Percentiles rank a stretch among this genome's conserved stretches.
These are phyloP conservation scores for Plasmodium gonderi DNA, from an alignment of 169 alveolate genomes.

Conservation along the genomic window DNA sequence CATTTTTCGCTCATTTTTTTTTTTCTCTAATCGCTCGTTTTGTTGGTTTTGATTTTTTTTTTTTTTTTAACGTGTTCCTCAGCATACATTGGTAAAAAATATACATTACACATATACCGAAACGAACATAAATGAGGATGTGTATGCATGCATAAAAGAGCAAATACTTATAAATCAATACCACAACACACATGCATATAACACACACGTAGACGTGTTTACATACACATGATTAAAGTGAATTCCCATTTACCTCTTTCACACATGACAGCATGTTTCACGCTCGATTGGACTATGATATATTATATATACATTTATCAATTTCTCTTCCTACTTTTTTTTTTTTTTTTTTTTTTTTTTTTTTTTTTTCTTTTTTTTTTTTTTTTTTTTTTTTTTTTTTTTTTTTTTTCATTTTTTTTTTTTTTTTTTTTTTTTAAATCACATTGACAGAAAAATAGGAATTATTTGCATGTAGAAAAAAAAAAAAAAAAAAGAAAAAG, in stretches of 20 bases:
- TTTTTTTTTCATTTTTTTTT: neutral
- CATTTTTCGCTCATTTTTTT: neutral
- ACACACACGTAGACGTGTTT: neutral
- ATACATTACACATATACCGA: neutral
- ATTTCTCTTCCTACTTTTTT: neutral
- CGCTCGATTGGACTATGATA: neutral
- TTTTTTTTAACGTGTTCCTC: no score
- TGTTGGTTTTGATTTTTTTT: no score
- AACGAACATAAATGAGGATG: neutral
- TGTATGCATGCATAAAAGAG: slow-evolving; percentile 6
- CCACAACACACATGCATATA: neutral
- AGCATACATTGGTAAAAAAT: neutral
- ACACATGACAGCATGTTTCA: neutral
- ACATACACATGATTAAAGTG: neutral
- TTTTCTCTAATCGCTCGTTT: neutral
- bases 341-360: neutral
- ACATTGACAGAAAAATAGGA: neutral
- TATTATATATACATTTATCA: neutral
- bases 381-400: neutral
- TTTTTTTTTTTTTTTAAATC: neutral
- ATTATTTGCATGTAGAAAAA: neutral
- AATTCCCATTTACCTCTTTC: neutral
- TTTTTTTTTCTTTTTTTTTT: neutral
- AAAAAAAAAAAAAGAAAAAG: neutral
- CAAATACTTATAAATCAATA: neutral